phyloP scores from a whole-genome alignment of 208 protist genomes.

The Leishmania guyanensis region DNA sequence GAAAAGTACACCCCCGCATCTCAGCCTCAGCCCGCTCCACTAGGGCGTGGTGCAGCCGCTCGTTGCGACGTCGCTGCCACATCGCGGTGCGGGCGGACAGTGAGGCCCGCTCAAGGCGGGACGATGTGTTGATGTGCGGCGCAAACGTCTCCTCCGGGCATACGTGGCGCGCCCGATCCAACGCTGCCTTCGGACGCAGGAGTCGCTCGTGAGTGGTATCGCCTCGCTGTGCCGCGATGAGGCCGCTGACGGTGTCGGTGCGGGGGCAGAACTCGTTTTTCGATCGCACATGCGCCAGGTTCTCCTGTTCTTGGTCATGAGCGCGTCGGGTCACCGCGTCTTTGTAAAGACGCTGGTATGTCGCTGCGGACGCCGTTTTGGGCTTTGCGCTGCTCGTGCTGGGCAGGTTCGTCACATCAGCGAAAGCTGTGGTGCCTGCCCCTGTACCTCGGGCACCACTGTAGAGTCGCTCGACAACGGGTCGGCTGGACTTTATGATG shows the following conservation, averaged over 20 bases:
- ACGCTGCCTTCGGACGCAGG: constrained; percentile 14
- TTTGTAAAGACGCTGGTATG: constrained; percentile 29
- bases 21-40: constrained; percentile 20
- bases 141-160: constrained; percentile 30
- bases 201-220: constrained; percentile 46
- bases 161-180: not conserved
- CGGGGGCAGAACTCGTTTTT: constrained; percentile 36
- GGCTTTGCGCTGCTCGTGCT: not conserved
- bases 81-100: constrained; percentile 12
- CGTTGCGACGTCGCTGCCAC: constrained; percentile 28
- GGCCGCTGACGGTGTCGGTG: constrained; percentile 46
- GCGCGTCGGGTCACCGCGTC: constrained; percentile 21
- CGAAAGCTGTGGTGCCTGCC: not conserved
- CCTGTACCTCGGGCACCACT: constrained; percentile 17
- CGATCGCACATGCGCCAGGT: constrained; percentile 1
- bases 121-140: constrained; percentile 19
- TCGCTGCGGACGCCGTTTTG: constrained; percentile 3
- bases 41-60: constrained; percentile 24
- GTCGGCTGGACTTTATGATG: not conserved
- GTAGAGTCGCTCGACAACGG: constrained; percentile 51
- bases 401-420: constrained; percentile 20
- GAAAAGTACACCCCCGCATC: constrained; percentile 46
- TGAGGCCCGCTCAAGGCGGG: not conserved
- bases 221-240: constrained; percentile 41
- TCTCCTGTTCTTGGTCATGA: constrained; percentile 7